Evolutionary conservation across 148 eudicot genomes (phyloP), one percentile per base, ranked within the genome.

Genomic region (Hydrangea macrophylla): DNA sequence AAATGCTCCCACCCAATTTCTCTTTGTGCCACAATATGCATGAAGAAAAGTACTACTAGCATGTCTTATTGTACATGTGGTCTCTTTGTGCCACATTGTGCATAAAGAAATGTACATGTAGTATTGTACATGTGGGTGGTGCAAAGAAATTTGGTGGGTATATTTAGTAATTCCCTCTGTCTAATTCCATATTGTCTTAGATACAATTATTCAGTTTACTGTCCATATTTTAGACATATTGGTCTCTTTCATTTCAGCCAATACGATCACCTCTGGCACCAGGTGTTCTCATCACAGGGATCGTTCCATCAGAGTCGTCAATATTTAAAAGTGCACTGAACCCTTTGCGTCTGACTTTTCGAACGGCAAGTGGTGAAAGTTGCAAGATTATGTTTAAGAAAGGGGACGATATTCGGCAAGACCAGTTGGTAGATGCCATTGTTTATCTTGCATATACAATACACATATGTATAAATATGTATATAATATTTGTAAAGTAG

Each of bases 331-430:
- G 98, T 74, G 85, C 89, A 26, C 74, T 94, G 75, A 82, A 84
- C 81, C 98, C 98, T 75, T 77, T 94, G 81, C 87, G 96, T 35
- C 76, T 94, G 66, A 88, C 98, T 61, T 88, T 90, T 73, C 81
- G 91, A 73, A 88, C 91, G 54, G 90, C 87, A 57, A 79, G 57
- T 72, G 95, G 96, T 70, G 97, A 87, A 77, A 81, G 75, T 69
- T 88, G 90, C 83, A 86, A 90, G 85, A 83, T 94, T 71, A 94
- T 90, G 58, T 94, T 90, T 71, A 94, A 94, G 77, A 94, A 94
- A 77, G 98, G 98, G 74, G 98, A 94, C 74, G 98, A 94, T 71
- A 86, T 94, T 74, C 90, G 98, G 73, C 98, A 90, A 85, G 97
- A 90, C 76, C 98, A 94, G 82, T 73, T 94, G 97, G 98, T 93